Conservation (phyloP, 2,329 filamentous ascomycete genomes). For the Fusarium sp. region DNA sequence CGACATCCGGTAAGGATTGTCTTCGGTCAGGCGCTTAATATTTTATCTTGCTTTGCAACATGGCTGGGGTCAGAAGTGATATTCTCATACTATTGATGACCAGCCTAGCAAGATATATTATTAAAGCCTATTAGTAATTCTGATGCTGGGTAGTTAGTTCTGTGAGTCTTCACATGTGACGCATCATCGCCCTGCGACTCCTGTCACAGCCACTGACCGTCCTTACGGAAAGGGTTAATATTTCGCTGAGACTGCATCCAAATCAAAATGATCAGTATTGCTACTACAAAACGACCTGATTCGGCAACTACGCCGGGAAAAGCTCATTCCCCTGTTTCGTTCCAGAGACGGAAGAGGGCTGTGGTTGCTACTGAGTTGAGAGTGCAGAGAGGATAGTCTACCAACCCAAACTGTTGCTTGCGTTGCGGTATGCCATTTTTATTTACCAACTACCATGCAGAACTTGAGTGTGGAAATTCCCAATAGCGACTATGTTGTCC, state of each 20-base stretch:
- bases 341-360: neutral
- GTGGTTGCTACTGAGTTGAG: neutral
- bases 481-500: neutral
- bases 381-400: too few relatives aligned
- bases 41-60: neutral
- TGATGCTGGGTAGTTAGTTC: neutral
- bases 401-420: neutral
- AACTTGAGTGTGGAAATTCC: too few relatives aligned
- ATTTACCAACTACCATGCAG: too few relatives aligned
- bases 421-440: neutral
- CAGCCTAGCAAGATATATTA: neutral
- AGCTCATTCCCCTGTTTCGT: neutral
- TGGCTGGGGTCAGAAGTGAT: neutral
- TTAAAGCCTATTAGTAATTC: neutral
- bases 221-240: too few relatives aligned
- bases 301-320: neutral
- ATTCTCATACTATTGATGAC: neutral
- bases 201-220: too few relatives aligned
- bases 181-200: too few relatives aligned
- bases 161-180: neutral
- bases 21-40: neutral
- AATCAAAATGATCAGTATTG: neutral
- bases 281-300: neutral
- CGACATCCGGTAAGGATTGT: neutral
- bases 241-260: too few relatives aligned